A percentile compares a stretch with the other conserved stretches of the same genome.
Conservation (phyloP, 2,329 filamentous ascomycete genomes). For the Fusarium drepaniforme region DNA sequence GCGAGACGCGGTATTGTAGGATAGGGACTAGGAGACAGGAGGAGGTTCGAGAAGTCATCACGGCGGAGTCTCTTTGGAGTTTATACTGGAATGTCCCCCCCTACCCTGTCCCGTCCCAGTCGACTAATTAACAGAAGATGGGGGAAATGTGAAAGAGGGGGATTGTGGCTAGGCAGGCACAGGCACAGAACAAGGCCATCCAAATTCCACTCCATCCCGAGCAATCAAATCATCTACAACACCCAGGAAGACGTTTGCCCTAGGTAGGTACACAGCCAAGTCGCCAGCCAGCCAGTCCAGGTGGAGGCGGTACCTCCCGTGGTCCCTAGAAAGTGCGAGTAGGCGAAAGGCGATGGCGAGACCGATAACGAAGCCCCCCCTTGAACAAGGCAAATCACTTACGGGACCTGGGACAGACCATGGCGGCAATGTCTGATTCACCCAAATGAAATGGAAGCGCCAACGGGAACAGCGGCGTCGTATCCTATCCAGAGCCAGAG, state of each 20-base stretch:
- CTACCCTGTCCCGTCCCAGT: not conserved
- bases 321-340: slow-evolving; percentile 2
- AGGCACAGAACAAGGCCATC: slow-evolving; percentile 6
- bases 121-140: not conserved
- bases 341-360: slow-evolving; percentile 29
- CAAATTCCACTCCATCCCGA: slow-evolving; percentile 9
- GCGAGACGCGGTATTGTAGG: not conserved
- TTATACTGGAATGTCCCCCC: slow-evolving; percentile 22
- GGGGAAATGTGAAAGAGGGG: slow-evolving; percentile 1
- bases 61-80: slow-evolving; percentile 13
- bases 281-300: not conserved
- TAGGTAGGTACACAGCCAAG: slow-evolving; percentile 5
- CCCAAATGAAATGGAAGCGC: slow-evolving; percentile 16
- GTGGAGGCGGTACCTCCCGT: slow-evolving; percentile 3
- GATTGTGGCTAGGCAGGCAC: slow-evolving; percentile 15
- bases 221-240: slow-evolving; percentile 9
- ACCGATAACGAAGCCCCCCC: slow-evolving; percentile 7
- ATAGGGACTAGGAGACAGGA: not conserved
- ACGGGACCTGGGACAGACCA: not conserved
- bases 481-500: slow-evolving; percentile 5
- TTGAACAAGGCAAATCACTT: not conserved
- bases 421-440: slow-evolving; percentile 32
- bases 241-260: not conserved
- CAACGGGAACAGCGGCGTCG: not conserved
- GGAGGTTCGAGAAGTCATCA: not conserved